Base-by-base conservation (phyloP, 495 filamentous ascomycete genomes). In the Xylaria scruposa region DNA sequence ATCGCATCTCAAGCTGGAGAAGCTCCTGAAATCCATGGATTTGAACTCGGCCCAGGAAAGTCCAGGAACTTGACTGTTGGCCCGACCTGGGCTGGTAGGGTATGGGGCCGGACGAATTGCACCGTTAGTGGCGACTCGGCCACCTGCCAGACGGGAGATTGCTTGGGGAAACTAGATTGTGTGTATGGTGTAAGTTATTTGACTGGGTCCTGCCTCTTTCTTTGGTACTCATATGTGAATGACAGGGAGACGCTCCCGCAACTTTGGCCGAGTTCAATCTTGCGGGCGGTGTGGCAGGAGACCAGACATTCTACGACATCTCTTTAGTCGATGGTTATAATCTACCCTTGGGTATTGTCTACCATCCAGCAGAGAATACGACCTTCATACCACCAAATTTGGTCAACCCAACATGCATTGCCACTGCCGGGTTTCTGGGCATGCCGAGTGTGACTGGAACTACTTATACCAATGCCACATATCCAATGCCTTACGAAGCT, bases 271-370 rank as follows among this genome's bases (percentile, higher is more conserved):
- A 95, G 73, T 93, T 94, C 78, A 93, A 90, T 62, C 86, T 94
- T 49, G 83, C 85, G 47, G 88, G 87, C 36, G 87, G 87, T 53
- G 81, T 83, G n/a, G 79, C 81, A 42, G 83, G 84, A 67, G 83
- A 81, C 15, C 88, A 93, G 76, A 91, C 89, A 5, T 95, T 91
- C 79, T 94, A 94, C 79, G 93, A 95, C 79, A 91, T 95, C 71
- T 93, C 91, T 44, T 87, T 95, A 44, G 93, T 95, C 36, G 93
- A 95, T 78, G 93, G 93, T 51, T 94, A 95, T 85, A 94, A 95
- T 78, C 81, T 95, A 10, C 91, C 91, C 8, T 73, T 95, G 65
- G 90, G 84, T 36, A 89, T 95, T 69, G 82, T 91, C 66, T 90
- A 85, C 77, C 83, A 87, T 59, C 90, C 83, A 38, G 84, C 82